Base-by-base conservation (phyloP, 805 yeast genomes). In the Wickerhamomyces bovis region DNA sequence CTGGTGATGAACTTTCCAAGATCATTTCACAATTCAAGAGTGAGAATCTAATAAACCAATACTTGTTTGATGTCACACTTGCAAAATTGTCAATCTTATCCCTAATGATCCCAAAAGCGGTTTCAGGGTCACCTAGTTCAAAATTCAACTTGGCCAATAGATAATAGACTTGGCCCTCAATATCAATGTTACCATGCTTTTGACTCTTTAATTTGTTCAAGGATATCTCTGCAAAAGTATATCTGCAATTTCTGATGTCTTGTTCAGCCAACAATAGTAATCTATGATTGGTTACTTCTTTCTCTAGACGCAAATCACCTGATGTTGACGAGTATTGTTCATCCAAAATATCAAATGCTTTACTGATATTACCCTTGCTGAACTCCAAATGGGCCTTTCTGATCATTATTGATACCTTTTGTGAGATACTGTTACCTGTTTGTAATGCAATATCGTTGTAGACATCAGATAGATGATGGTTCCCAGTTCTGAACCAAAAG, bases 401-500 rank as follows among this genome's bases (percentile, higher is more conserved):
- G 26, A 76, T 64, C 43, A 59, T 53, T 9, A 73, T 60, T 2
- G 70, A 56, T 5, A 72, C 60, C 43, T 63, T 62, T 39, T 77
- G 81, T 20, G 65, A 65, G 6, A 68, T 42, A 36, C 49, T 56
- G 2, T 64, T 62, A 8, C 76, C 67, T 30, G 70, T 63, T 2
- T 66, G 69, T n/a, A 68, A 39, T 0, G 80, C 77, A 30, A 78
- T 63, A 4, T 70, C 73, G n/a, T 66, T 61, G 58, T 79, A 80
- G 2, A 74, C 58, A 15, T 70, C 68, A 18, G 80, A 68, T 25
- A 81, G 57, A 10, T 68, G 63, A 4, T 69, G 67, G 42, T 68
- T 67, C 0, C 87, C 86, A 15, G 74, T 67, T 46, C 80, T 63
- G 16, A 65, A 54, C 88, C 83, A 80, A 26, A 73, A 65, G 3